phyloP scores from a whole-genome alignment of 192 early-diverging fungal species.

The Entomortierella chlamydospora region DNA sequence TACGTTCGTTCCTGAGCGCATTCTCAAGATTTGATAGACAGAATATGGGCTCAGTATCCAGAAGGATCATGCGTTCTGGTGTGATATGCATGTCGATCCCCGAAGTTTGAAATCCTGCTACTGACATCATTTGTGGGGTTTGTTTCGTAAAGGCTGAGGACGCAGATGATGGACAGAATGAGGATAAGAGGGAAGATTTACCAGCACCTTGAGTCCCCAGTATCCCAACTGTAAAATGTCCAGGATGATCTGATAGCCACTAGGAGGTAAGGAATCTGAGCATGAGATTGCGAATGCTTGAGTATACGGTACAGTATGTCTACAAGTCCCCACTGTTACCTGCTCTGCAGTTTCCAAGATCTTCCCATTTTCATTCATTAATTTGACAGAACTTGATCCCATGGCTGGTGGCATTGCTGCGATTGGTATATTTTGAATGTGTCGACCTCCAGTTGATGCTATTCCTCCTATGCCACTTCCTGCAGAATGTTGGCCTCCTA shows the following conservation, averaged over 20 bases:
- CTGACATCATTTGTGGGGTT: slow-evolving; percentile 32
- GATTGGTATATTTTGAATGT: slow-evolving; percentile 9
- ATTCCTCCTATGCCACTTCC: slow-evolving; percentile 13
- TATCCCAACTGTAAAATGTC: slow-evolving; percentile 75
- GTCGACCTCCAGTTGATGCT: slow-evolving; percentile 25
- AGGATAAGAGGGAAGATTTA: slow-evolving; percentile 70
- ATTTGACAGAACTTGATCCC: slow-evolving; percentile 25
- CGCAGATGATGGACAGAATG: slow-evolving; percentile 55
- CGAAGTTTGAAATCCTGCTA: slow-evolving; percentile 59
- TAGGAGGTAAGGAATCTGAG: slow-evolving; percentile 10
- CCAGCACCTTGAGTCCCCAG: slow-evolving; percentile 75
- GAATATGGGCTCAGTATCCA: slow-evolving; percentile 71
- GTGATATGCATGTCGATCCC: slow-evolving; percentile 76
- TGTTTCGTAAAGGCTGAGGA: slow-evolving; percentile 53
- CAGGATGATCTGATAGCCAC: slow-evolving; percentile 70
- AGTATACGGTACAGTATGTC: too few relatives aligned
- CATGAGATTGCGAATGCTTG: too few relatives aligned
- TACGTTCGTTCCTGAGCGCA: slow-evolving; percentile 45
- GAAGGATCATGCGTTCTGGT: slow-evolving; percentile 69
- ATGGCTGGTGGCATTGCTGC: slow-evolving; percentile 30
- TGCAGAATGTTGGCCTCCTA: slow-evolving; percentile 22
- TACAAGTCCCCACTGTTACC: too few relatives aligned
- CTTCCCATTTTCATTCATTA: slow-evolving; percentile 42
- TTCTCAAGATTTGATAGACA: slow-evolving; percentile 59
- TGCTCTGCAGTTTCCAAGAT: slow-evolving; percentile 38